Conservation (phyloP, 768 basidiomycete genomes). For the Austroboletus festivus region DNA sequence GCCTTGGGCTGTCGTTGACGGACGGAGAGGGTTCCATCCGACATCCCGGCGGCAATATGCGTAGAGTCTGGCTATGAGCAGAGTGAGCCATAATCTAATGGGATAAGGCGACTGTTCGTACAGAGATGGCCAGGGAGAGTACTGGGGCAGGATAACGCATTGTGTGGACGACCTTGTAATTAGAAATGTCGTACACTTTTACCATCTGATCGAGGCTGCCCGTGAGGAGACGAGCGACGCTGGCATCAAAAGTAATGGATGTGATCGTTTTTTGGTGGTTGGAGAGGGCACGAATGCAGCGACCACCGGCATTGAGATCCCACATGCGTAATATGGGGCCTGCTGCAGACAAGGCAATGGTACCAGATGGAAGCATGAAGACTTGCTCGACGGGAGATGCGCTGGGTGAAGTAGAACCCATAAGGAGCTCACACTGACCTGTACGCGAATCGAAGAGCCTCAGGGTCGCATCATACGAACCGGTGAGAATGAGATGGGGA, state of each 20-base stretch:
- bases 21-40: conserved; percentile 97
- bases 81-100: conserved; percentile 7
- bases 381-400: conserved; percentile 83
- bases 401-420: conserved; percentile 44
- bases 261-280: conserved; percentile 99
- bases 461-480: conserved; percentile 92
- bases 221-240: conserved; percentile 75
- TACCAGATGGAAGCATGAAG: conserved; percentile 87
- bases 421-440: conserved; percentile 79
- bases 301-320: conserved; percentile 90
- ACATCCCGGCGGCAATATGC: conserved; percentile 95
- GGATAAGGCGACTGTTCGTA: conserved; percentile 29
- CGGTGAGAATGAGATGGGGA: conserved; percentile 83
- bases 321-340: conserved; percentile 93
- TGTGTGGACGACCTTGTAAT: conserved; percentile 94
- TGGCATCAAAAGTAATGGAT: conserved; percentile 75
- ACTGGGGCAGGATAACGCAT: conserved; percentile 97
- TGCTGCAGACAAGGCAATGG: conserved; percentile 78
- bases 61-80: conserved; percentile 83
- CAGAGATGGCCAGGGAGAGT: conserved; percentile 87
- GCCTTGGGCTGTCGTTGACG: conserved; percentile 80
- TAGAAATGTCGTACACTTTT: conserved; percentile 94
- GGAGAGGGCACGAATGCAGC: conserved; percentile 85
- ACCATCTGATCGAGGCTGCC: conserved; percentile 97
- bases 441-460: conserved; percentile 85